These are phyloP conservation scores for Trypanosoma rangeli DNA, from an alignment of 208 protist species.

Conservation along the genomic window DNA sequence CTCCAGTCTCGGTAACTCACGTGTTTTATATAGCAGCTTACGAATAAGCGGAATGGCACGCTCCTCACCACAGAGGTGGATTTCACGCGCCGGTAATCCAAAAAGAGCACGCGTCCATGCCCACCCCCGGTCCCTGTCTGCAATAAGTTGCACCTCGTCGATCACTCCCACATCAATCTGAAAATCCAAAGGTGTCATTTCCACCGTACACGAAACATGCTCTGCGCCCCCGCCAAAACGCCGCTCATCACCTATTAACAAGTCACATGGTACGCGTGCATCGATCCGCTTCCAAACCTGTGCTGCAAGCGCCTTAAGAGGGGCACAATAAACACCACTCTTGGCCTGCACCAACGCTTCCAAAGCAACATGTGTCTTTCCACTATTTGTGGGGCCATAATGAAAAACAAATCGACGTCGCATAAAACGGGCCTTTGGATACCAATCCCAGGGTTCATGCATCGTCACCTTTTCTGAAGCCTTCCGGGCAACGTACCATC, in stretches of 20 bases:
- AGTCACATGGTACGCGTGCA: slow-evolving; percentile 80
- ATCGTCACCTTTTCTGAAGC: slow-evolving; percentile 62
- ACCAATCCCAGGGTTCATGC: slow-evolving; percentile 80
- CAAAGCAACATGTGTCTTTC: slow-evolving; percentile 93
- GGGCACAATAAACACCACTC: slow-evolving; percentile 92
- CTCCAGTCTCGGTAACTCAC: slow-evolving; percentile 57
- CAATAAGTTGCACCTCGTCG: slow-evolving; percentile 96
- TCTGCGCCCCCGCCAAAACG: slow-evolving; percentile 62
- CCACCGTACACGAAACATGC: slow-evolving; percentile 90
- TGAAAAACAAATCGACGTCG: slow-evolving; percentile 87
- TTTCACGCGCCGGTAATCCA: slow-evolving; percentile 84
- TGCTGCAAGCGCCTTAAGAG: slow-evolving; percentile 92
- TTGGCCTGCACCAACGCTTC: slow-evolving; percentile 51
- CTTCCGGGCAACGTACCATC: slow-evolving; percentile 63
- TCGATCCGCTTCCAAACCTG: slow-evolving; percentile 90
- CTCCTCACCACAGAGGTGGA: slow-evolving; percentile 92
- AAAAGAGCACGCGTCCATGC: slow-evolving; percentile 95
- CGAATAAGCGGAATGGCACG: slow-evolving; percentile 71
- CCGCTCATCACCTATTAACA: slow-evolving; percentile 94
- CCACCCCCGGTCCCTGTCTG: slow-evolving; percentile 89
- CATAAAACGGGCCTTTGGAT: slow-evolving; percentile 75
- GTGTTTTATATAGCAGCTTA: slow-evolving; percentile 61
- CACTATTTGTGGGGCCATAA: slow-evolving; percentile 94
- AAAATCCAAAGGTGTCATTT: slow-evolving; percentile 85
- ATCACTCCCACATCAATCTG: slow-evolving; percentile 89